Base-by-base conservation (phyloP, 495 filamentous ascomycete genomes). In the Penicillium macrosclerotiorum region DNA sequence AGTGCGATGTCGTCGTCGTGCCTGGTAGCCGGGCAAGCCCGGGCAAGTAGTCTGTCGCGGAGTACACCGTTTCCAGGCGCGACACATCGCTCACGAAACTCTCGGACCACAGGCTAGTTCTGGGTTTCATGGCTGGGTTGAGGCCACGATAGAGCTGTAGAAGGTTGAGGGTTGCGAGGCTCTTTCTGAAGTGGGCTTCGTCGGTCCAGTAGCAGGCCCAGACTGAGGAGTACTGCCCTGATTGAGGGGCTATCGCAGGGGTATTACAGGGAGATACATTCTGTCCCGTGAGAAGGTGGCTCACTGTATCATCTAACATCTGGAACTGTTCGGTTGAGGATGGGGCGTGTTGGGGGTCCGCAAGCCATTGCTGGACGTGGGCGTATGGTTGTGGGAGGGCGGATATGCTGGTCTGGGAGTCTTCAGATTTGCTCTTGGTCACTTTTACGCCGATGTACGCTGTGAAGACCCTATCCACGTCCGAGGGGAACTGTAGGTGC, bases 21-120 rank as follows among this genome's bases (percentile, higher is more conserved):
- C 41, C 52, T 0, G 57, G 46, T 5, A 56, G 31, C 2, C 43
- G 30, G 1, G 52, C 52, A 0, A 60, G 42, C 3, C 57, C 57
- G 0, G 52, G 52, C 11, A 60, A 37, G 24, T 56, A 60, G 34
- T 60, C 57, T 6, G 45, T 42, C 11, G 41, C 49, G 3, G 56
- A 52, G 38, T 60, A 60, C 38, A 55, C 54, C 4, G 56, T 60
- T 35, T 60, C 56, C 1, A 60, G 45, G 20, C 56, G 45, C 1
- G 49, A 47, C 1, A 29, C 30, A 1, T 34, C 35, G 2, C 43
- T 47, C 0, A 40, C 39, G 30, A 60, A 60, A 2, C 16, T 14
- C 26, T 60, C 56, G 7, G 18, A 26, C 51, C 52, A 59, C 34
- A 59, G 37, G 8, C 56, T 49, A 23, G 51, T 42, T 4, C 5